Evolutionary conservation across 257 asterid genomes (phyloP).

Genomic region (Petunia secreta): DNA sequence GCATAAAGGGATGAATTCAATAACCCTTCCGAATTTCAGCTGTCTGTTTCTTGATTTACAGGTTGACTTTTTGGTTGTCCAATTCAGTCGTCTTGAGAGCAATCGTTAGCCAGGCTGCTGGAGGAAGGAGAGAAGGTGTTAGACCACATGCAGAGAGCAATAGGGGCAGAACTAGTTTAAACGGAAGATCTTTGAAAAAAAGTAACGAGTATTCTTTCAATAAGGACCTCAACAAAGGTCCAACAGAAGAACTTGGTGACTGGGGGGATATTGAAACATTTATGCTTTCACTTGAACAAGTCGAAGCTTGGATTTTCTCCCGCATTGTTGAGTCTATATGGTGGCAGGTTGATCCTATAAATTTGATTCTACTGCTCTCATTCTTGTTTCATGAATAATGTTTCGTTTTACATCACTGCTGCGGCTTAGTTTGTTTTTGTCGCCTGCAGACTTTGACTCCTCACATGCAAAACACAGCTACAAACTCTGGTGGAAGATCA

Average conservation of each 20-base stretch:
- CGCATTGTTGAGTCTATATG: constrained; percentile 85
- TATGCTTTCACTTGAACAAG: constrained; percentile 68
- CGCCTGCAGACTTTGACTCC: constrained; percentile 84
- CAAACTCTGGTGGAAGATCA: constrained; percentile 45
- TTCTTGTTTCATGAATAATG: constrained; percentile 14
- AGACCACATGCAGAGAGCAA: constrained; percentile 32
- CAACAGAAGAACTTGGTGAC: constrained; percentile 51
- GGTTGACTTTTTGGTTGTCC: constrained; percentile 94
- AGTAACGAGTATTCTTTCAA: constrained; percentile 13
- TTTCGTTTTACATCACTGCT: constrained; percentile 24
- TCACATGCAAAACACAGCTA: constrained; percentile 77
- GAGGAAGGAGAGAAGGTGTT: constrained; percentile 46
- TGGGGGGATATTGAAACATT: constrained; percentile 72
- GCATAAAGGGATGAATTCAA: background rate
- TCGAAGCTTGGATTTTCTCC: constrained; percentile 93
- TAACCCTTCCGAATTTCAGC: background rate
- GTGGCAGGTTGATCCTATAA: constrained; percentile 82
- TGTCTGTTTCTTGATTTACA: constrained; percentile 36
- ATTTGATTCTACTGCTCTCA: background rate
- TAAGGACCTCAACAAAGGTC: constrained; percentile 38
- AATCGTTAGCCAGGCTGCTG: constrained; percentile 67
- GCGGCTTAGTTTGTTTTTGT: constrained; percentile 20
- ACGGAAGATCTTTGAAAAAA: constrained; percentile 31
- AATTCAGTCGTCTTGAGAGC: constrained; percentile 89
- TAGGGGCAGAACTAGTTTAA: constrained; percentile 20